These are phyloP conservation scores for Obba rivulosa DNA, from an alignment of 768 basidiomycete genomes.

Conservation along the genomic window DNA sequence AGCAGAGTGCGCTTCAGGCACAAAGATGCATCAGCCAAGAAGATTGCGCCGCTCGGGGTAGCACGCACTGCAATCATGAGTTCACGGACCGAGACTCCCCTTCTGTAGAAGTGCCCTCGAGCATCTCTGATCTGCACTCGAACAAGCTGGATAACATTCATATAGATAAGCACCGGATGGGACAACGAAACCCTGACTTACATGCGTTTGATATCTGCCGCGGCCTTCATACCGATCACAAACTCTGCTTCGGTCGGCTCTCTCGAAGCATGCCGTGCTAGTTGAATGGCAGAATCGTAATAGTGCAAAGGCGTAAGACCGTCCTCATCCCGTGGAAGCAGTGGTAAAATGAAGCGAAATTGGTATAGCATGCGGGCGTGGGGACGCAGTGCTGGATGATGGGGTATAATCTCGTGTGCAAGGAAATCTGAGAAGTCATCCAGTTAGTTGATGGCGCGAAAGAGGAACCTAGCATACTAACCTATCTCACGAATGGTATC, in stretches of 20 bases:
- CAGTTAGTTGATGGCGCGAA: background rate
- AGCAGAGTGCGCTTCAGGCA: too few species aligned
- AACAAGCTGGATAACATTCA: slow-evolving; percentile 38
- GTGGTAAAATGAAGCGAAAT: slow-evolving; percentile 69
- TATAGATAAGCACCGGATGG: background rate
- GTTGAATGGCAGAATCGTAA: slow-evolving; percentile 73
- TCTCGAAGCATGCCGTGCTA: slow-evolving; percentile 53
- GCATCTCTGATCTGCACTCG: slow-evolving; percentile 62
- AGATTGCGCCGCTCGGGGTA: too few species aligned
- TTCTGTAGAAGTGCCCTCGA: slow-evolving; percentile 38
- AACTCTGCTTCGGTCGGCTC: slow-evolving; percentile 70
- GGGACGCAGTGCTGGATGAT: slow-evolving; percentile 63
- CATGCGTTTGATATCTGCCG: slow-evolving; percentile 57
- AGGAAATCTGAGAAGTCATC: slow-evolving; percentile 44
- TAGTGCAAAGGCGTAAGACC: slow-evolving; percentile 68
- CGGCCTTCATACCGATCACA: slow-evolving; percentile 55
- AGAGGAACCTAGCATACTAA: slow-evolving; percentile 26
- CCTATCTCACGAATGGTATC: slow-evolving; percentile 69
- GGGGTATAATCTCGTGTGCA: slow-evolving; percentile 69
- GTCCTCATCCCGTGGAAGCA: slow-evolving; percentile 51
- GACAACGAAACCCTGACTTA: slow-evolving; percentile 27
- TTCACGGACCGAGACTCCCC: too few species aligned
- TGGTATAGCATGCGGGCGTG: slow-evolving; percentile 76
- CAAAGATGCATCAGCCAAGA: too few species aligned
- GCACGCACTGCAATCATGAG: too few species aligned